Conservation (phyloP, 2,329 filamentous ascomycete species). For the Alternaria viburni region DNA sequence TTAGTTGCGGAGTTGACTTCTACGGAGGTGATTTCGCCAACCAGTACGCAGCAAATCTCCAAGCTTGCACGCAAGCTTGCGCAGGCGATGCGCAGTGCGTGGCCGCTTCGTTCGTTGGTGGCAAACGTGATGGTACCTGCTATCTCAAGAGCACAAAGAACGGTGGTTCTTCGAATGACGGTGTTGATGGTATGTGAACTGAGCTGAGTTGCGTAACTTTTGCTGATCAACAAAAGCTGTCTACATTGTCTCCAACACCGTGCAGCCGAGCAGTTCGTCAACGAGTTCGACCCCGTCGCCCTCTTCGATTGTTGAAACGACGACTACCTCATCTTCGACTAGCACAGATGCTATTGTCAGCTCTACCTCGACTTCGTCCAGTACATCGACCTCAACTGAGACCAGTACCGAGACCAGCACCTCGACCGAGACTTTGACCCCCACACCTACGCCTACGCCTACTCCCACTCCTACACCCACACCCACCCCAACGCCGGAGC, state of each 20-base stretch:
- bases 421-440: background rate
- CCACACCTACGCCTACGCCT: background rate
- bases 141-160: background rate
- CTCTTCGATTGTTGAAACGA: background rate
- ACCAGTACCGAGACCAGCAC: background rate
- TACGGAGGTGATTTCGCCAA: background rate
- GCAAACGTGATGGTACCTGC: background rate
- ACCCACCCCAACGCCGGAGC: background rate
- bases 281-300: background rate
- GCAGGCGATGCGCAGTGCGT: background rate
- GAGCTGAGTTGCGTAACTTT: background rate
- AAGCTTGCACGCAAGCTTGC: background rate
- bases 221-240: background rate
- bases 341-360: background rate
- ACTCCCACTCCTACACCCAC: background rate
- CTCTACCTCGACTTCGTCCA: background rate
- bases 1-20: background rate
- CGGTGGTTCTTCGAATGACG: background rate
- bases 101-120: background rate
- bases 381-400: background rate
- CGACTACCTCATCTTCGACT: background rate
- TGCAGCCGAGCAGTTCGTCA: background rate
- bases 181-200: background rate
- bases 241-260: background rate
- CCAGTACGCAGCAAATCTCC: background rate